These are phyloP conservation scores for Achlya hypogyna DNA, from an alignment of 352 stramenopile species.

Conservation along the genomic window DNA sequence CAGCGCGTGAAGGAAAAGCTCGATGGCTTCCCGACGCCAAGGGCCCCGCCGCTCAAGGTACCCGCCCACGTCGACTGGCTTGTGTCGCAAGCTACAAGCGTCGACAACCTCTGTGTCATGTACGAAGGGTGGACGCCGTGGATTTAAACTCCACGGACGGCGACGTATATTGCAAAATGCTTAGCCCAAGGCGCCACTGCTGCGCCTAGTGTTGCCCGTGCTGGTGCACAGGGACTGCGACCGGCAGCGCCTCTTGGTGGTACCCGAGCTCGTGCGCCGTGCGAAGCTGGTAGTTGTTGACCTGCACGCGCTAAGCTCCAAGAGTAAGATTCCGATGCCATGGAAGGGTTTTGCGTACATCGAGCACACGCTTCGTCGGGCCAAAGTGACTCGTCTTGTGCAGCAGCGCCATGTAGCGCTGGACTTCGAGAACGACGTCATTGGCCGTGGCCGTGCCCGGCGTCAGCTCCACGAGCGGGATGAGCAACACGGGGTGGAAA, in stretches of 20 bases:
- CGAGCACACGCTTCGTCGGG: constrained; percentile 46
- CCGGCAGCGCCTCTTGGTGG: constrained; percentile 6
- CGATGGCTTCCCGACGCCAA: constrained; percentile 36
- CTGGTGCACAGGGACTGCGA: not conserved
- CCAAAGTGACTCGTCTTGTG: constrained; percentile 58
- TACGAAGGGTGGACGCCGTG: constrained; percentile 85
- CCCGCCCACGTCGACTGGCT: constrained; percentile 73
- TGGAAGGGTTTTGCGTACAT: not conserved
- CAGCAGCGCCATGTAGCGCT: constrained; percentile 37
- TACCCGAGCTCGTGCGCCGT: not conserved
- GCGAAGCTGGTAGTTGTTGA: constrained; percentile 17
- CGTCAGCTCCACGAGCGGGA: constrained; percentile 54
- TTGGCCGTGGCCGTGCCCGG: constrained; percentile 30
- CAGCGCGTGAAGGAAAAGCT: constrained; percentile 71
- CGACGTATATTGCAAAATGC: not conserved
- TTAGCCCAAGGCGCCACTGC: not conserved
- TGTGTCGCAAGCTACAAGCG: constrained; percentile 64
- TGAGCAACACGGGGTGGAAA: constrained; percentile 59
- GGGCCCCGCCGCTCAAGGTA: constrained; percentile 38
- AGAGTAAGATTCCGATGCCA: not conserved
- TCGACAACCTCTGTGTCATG: constrained; percentile 81
- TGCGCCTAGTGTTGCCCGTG: not conserved
- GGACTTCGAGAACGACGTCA: constrained; percentile 33
- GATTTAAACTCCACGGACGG: constrained; percentile 45
- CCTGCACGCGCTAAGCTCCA: not conserved